These are phyloP conservation scores for Pleurotus platypus DNA, from an alignment of 768 basidiomycete species.

Conservation along the genomic window DNA sequence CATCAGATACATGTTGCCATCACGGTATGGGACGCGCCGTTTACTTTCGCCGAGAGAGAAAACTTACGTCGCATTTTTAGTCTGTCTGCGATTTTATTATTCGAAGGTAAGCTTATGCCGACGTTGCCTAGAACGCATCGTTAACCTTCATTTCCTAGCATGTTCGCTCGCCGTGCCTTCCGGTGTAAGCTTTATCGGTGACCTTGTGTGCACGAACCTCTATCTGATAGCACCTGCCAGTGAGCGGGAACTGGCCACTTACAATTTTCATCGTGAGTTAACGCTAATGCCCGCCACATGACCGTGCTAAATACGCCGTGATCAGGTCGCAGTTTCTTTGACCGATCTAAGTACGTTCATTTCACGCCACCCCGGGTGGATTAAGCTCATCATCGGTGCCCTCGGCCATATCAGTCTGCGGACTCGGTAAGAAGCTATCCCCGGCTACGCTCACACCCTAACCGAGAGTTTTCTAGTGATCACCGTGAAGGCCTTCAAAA, in stretches of 20 bases:
- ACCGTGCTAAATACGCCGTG: slow-evolving; percentile 8
- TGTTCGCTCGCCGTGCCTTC: slow-evolving; percentile 51
- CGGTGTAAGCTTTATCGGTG: slow-evolving; percentile 31
- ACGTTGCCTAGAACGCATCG: not conserved
- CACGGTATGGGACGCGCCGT: slow-evolving; percentile 35
- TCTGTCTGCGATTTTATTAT: slow-evolving; percentile 47
- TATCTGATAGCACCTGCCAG: slow-evolving; percentile 27
- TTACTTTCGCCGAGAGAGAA: not conserved
- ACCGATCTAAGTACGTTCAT: slow-evolving; percentile 41
- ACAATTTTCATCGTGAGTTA: slow-evolving; percentile 45
- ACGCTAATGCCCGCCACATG: not conserved
- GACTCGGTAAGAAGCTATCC: slow-evolving; percentile 26
- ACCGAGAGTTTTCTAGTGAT: slow-evolving; percentile 33
- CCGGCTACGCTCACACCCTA: not conserved
- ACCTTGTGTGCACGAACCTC: too few species aligned
- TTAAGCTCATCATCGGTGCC: slow-evolving; percentile 3
- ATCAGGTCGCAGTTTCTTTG: slow-evolving; percentile 32
- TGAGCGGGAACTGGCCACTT: slow-evolving; percentile 37
- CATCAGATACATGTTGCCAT: slow-evolving; percentile 48
- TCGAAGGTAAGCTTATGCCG: slow-evolving; percentile 24
- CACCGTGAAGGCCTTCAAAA: slow-evolving; percentile 47
- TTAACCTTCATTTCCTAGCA: slow-evolving; percentile 17
- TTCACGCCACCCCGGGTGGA: not conserved
- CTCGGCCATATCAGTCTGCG: slow-evolving; percentile 24
- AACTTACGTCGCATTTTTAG: slow-evolving; percentile 22